phyloP scores from a whole-genome alignment of 257 asterid genomes.

The Agastache rugosa region DNA sequence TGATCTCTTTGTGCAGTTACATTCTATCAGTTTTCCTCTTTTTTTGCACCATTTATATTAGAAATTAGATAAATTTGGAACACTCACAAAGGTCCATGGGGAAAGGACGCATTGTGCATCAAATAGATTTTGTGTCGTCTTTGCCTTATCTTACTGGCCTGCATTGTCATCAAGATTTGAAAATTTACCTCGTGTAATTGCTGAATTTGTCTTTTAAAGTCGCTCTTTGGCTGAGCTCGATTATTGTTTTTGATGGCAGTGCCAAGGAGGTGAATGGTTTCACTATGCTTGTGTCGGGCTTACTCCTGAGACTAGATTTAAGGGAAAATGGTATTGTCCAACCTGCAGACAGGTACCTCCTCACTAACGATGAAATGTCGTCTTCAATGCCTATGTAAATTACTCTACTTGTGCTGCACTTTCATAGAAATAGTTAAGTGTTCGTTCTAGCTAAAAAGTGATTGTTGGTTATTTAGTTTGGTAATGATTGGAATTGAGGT shows the following conservation, averaged over 20 bases:
- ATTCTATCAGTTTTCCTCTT: slow-evolving; percentile 1
- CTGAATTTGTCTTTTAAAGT: background rate
- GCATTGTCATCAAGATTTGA: too few relatives aligned
- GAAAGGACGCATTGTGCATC: too few relatives aligned
- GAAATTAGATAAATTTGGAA: too few relatives aligned
- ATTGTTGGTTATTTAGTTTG: background rate
- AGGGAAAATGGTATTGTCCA: slow-evolving; percentile 98
- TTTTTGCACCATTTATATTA: background rate
- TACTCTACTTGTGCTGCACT: background rate
- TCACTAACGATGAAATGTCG: slow-evolving; percentile 30
- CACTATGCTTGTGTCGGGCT: slow-evolving; percentile 97
- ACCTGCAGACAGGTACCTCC: slow-evolving; percentile 73
- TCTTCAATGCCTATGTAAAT: background rate
- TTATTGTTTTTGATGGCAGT: slow-evolving; percentile 45
- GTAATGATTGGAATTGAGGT: background rate
- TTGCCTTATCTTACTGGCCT: too few relatives aligned
- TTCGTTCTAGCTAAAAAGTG: background rate
- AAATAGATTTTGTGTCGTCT: too few relatives aligned
- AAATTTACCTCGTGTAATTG: too few relatives aligned
- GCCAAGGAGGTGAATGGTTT: slow-evolving; percentile 99
- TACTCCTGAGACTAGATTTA: slow-evolving; percentile 91
- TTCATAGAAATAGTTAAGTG: background rate
- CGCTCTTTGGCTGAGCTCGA: slow-evolving; percentile 23
- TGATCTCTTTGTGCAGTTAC: slow-evolving; percentile 16
- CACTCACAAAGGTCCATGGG: too few relatives aligned